phyloP scores from a whole-genome alignment of 2,329 filamentous ascomycete genomes.

The Lachnellula willkommii region DNA sequence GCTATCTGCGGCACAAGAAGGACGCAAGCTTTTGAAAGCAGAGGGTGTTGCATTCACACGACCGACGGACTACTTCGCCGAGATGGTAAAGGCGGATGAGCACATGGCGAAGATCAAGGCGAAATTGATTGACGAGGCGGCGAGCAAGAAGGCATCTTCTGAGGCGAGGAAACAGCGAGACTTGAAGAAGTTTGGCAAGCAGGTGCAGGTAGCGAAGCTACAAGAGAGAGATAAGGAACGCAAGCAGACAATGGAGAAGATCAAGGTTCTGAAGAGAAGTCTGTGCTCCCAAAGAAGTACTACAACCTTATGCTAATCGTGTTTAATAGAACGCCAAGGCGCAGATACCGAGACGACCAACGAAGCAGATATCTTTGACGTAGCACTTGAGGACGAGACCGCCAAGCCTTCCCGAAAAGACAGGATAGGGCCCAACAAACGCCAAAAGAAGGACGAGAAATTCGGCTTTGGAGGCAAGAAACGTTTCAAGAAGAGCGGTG shows the following conservation, averaged over 20 bases:
- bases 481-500: slow-evolving; percentile 81
- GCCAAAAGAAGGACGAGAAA: slow-evolving; percentile 90
- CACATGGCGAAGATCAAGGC: slow-evolving; percentile 97
- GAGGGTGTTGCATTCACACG: slow-evolving; percentile 83
- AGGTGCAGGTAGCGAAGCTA: slow-evolving; percentile 91
- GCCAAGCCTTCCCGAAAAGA: slow-evolving; percentile 38
- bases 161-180: slow-evolving; percentile 91
- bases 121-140: slow-evolving; percentile 87
- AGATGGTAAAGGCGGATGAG: slow-evolving; percentile 98
- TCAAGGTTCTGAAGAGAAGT: slow-evolving; percentile 94
- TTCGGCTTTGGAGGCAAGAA: slow-evolving; percentile 97
- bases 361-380: slow-evolving; percentile 86
- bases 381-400: slow-evolving; percentile 62
- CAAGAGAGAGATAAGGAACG: slow-evolving; percentile 92
- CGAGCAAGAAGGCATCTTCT: slow-evolving; percentile 82
- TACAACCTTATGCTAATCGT: slow-evolving; percentile 21
- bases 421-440: slow-evolving; percentile 59
- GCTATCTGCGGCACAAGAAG: slow-evolving; percentile 69
- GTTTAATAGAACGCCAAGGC: slow-evolving; percentile 70
- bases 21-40: slow-evolving; percentile 67
- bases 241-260: slow-evolving; percentile 90
- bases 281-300: slow-evolving; percentile 38
- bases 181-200: slow-evolving; percentile 98
- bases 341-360: slow-evolving; percentile 52
- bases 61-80: slow-evolving; percentile 92